phyloP scores from a whole-genome alignment of 345 rosid genomes.

The Crucihimalaya himalaica region DNA sequence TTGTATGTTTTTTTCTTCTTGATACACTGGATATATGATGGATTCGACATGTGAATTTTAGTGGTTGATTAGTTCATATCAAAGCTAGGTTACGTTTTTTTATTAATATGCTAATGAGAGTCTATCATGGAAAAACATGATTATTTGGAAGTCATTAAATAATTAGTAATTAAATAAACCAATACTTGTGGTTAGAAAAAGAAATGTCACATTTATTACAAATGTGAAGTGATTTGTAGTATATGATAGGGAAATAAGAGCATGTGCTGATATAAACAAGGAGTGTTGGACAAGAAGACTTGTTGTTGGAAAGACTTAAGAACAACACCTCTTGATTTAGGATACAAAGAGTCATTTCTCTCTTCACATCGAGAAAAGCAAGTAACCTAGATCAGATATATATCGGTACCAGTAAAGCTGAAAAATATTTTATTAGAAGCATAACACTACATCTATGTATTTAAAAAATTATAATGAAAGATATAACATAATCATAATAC shows the following conservation, averaged over 20 bases:
- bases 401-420: not conserved
- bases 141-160: not conserved
- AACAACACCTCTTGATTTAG: not conserved
- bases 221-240: not conserved
- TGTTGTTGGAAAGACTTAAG: not conserved
- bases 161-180: not conserved
- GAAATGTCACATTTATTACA: not conserved
- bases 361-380: not conserved
- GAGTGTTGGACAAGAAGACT: constrained; percentile 14
- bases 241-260: not conserved
- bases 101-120: constrained; percentile 13
- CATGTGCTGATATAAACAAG: constrained; percentile 2
- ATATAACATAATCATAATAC: not conserved
- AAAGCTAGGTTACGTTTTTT: not conserved
- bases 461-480: not conserved
- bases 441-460: not conserved
- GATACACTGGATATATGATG: constrained; percentile 37
- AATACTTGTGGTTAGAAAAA: not conserved
- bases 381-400: not conserved
- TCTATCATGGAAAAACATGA: not conserved
- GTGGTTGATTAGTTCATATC: constrained; percentile 19
- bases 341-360: not conserved
- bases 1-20: constrained; percentile 39
- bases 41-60: constrained; percentile 38
- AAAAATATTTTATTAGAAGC: not conserved